Base-by-base conservation (phyloP, 1,284 basidiomycete genomes). In the Boletus holoroseus region DNA sequence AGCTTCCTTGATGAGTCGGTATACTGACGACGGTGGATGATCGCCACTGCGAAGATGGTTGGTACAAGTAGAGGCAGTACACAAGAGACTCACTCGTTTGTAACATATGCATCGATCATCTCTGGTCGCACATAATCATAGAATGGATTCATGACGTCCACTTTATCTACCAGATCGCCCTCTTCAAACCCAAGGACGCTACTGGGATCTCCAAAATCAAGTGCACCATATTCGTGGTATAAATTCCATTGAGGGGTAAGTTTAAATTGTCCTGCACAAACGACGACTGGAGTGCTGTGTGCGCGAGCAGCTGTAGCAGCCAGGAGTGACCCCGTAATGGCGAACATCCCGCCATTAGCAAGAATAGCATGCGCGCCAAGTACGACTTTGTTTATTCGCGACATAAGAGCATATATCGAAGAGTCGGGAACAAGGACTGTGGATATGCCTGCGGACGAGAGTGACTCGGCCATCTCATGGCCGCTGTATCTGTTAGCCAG, bases 401-500 rank as follows among this genome's bases (percentile, higher is more conserved):
- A 95, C 85, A 99, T 92, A 58, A 99, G 81, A 12, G 93, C 92
- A 67, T 91, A 96, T 66, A 98, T 87, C 35, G 91, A 91, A 15
- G 90, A 91, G 70, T 98, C 95, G 35, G 95, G 94, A 40, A 99
- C 87, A 46, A 99, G 86, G 66, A 98, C 88, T 16, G 93, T 94
- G 11, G 91, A 92, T 58, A 98, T 93, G 49, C 89, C 86, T 20
- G 82, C 77, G 20, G 81, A 71, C 2, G 91, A 88, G 26, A 94
- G 77, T 3, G 84, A 79, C 55, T 83, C 74, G 9, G 94, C 93
- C 81, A 95, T 88, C 52, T 83, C 79, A 59, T 88, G 90, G 13
- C 95, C 95, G 34, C 82, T 81, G 64, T 89, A 94, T 54, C 89
- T 91, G 61, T 47, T 37, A 45, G 20, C 36, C 44, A 46, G 27